Evolutionary conservation across 2,329 filamentous ascomycete species (phyloP), one percentile per base, ranked within the genome.

Genomic region (Cercospora sesami): DNA sequence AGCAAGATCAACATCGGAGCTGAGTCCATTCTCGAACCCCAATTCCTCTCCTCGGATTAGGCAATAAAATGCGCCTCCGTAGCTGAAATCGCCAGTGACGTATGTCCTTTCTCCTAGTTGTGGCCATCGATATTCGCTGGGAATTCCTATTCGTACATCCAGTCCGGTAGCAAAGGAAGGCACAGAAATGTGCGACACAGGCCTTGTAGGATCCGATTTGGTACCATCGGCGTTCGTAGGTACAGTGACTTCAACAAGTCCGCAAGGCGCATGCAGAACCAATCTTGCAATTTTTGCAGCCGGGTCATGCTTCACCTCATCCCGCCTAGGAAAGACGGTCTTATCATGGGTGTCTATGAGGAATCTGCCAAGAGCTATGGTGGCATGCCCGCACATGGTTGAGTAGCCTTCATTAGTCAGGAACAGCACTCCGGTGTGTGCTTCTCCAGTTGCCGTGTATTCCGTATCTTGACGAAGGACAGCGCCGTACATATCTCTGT

Each of bases 311-410:
- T 67, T 53, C 18, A 84, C 66, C 1, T 76, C 63, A 2, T 75
- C 66, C 4, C 81, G 74, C 5, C 71, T 72, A 0, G 82, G 79
- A 64, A 84, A 84, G 14, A 83, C 73, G 10, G 30, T 63, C 18
- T 72, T 26, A 64, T 83, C 81, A 64, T 80, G 75, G 2, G 78
- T 78, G 65, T 83, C 82, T 9, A 73, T 23, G 14, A 73, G 59
- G 18, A 73, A 66, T 6, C 70, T 61, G 1, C 83, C 83, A 12
- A 86, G 71, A 0, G 84, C 84, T 57, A 86, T 82, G 0, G 83
- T 85, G 2, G 83, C 83, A 71, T 86, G 84, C 3, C 84, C 84
- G 68, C 83, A 85, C 78, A 85, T 84, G 5, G 82, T 84, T 7
- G 81, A 83, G 60, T 81, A 85, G 0, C 82, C 83, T 4, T 82